These are phyloP conservation scores for Spongospora subterranea DNA, from an alignment of 208 protist species.

Conservation along the genomic window DNA sequence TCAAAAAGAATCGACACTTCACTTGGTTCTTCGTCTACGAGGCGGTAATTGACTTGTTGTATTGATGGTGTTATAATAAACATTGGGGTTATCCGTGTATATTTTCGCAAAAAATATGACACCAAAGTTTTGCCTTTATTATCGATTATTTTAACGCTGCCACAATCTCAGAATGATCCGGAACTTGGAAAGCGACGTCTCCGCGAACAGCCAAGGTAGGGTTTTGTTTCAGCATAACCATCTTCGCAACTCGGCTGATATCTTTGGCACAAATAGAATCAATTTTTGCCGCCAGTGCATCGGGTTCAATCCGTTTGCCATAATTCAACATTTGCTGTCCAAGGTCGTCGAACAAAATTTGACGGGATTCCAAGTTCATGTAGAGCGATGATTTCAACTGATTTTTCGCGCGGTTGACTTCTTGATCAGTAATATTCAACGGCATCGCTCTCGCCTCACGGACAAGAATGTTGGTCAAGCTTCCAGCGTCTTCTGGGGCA, in stretches of 20 bases:
- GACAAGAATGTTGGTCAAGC: slow-evolving; percentile 30
- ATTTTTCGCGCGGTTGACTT: slow-evolving; percentile 73
- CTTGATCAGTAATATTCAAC: slow-evolving; percentile 27
- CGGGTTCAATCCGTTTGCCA: slow-evolving; percentile 54
- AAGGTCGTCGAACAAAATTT: slow-evolving; percentile 67
- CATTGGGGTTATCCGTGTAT: neutral
- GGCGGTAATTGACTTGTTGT: neutral
- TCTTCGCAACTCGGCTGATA: slow-evolving; percentile 62
- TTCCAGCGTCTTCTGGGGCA: slow-evolving; percentile 22
- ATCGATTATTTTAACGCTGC: neutral
- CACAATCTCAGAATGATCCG: neutral
- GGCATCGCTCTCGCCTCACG: slow-evolving; percentile 56
- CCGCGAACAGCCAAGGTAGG: slow-evolving; percentile 63
- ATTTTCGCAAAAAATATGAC: neutral
- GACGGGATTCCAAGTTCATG: slow-evolving; percentile 70
- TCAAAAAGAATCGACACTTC: slow-evolving; percentile 47
- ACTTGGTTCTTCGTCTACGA: slow-evolving; percentile 20
- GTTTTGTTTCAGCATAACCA: slow-evolving; percentile 55
- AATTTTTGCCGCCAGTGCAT: slow-evolving; percentile 64
- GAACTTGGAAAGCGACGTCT: slow-evolving; percentile 53
- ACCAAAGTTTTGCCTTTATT: neutral
- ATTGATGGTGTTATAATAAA: neutral
- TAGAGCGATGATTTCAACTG: slow-evolving; percentile 69
- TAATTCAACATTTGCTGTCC: slow-evolving; percentile 66
- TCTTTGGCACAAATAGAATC: slow-evolving; percentile 67